These are phyloP conservation scores for Septoria petroselini DNA, from an alignment of 2,329 filamentous ascomycete genomes.

Conservation along the genomic window DNA sequence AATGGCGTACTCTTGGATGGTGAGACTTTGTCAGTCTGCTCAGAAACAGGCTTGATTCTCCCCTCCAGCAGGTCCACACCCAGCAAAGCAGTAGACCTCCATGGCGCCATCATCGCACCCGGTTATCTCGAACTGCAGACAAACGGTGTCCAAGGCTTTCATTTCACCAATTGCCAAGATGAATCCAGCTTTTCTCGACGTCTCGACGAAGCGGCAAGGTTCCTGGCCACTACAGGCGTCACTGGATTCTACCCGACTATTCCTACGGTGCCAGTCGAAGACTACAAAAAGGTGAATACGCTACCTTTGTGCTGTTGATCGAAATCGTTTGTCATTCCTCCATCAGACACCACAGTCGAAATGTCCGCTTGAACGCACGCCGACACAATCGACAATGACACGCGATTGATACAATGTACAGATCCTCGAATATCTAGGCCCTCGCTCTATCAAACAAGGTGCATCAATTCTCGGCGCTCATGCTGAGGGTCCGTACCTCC, in stretches of 20 bases:
- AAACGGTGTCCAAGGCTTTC: constrained; percentile 54
- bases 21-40: neutral
- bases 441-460: constrained; percentile 42
- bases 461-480: constrained; percentile 57
- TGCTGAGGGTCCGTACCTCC: constrained; percentile 56
- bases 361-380: too few species aligned
- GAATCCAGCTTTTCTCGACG: constrained; percentile 43
- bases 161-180: constrained; percentile 52
- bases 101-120: constrained; percentile 34
- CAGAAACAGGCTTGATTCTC: constrained; percentile 2
- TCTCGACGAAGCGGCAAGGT: constrained; percentile 47
- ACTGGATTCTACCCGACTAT: constrained; percentile 56
- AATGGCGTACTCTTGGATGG: neutral
- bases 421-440: constrained; percentile 50
- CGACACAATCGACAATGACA: too few species aligned
- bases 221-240: constrained; percentile 52
- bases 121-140: constrained; percentile 57
- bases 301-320: too few species aligned
- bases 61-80: neutral
- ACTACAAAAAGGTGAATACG: constrained; percentile 43
- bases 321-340: too few species aligned
- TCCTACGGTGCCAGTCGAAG: constrained; percentile 48
- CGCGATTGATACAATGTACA: constrained; percentile 11
- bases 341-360: too few species aligned
- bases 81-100: constrained; percentile 12